Evolutionary conservation across 495 filamentous ascomycete species (phyloP), one percentile per base, ranked within the genome.

Genomic region (Penicillium egyptiacum): DNA sequence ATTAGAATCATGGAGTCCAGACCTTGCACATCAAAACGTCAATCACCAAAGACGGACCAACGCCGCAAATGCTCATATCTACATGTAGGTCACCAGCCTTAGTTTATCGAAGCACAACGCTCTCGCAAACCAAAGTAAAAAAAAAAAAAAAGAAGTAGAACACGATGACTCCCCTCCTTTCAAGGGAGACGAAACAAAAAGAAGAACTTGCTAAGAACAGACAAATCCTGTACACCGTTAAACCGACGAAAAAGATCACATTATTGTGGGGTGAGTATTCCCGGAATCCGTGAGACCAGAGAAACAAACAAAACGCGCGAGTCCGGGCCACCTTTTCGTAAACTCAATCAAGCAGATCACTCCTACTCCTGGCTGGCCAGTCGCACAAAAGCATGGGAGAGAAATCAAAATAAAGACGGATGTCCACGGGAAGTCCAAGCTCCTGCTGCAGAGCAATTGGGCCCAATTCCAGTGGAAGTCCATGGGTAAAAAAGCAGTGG

Each of bases 41-140:
- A 67, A 60, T 56, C 66, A 63, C 49, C 53, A 43, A 60, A 55
- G 56, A 69, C 61, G 53, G 48, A 59, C 63, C 56, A 74, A 74
- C 74, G 71, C 74, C 74, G 58, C 68, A 67, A 65, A 77, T 77
- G 74, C 74, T 75, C 72, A 73, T 75, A 75, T 77, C 74, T 77
- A 77, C 74, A 77, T 74, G 64, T 65, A 69, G 62, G 57, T 72
- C 70, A 64, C 72, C 67, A 67, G 61, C 67, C 67, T 73, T 68
- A 68, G 62, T 71, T 70, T 66, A 72, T 70, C 66, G 64, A 75
- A 73, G 68, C 67, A 65, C 59, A 65, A 43, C 57, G 62, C 69
- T 69, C 62, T 68, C 63, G 56, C 53, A 61, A 69, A 59, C 63
- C 63, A 68, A 66, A 61, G 61, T 41, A 35, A 55, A 49, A 55